These are phyloP conservation scores for Fomitopsis schrenkii DNA, from an alignment of 1,284 basidiomycete genomes.

Conservation along the genomic window DNA sequence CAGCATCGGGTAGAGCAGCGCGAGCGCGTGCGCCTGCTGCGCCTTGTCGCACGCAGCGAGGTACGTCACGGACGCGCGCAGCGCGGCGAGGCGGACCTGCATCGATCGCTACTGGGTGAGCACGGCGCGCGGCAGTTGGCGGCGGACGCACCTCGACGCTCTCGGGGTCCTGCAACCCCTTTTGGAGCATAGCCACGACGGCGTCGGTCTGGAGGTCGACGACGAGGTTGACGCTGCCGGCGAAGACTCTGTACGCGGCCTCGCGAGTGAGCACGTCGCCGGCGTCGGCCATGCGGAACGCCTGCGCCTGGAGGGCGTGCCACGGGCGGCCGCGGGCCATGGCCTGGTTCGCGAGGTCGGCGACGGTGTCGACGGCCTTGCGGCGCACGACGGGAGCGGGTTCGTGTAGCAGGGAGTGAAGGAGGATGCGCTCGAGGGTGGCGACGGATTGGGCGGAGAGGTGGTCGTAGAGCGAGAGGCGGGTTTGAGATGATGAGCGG, in stretches of 20 bases:
- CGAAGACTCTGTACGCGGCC: constrained; percentile 61
- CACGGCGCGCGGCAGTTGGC: background rate
- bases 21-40: constrained; percentile 53
- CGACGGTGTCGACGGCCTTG: constrained; percentile 69
- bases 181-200: constrained; percentile 57
- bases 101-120: background rate
- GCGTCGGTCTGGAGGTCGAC: constrained; percentile 68
- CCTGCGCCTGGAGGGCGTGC: constrained; percentile 70
- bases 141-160: constrained; percentile 50
- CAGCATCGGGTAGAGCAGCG: constrained; percentile 63
- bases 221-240: constrained; percentile 65
- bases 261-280: constrained; percentile 42
- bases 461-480: constrained; percentile 62
- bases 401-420: constrained; percentile 64
- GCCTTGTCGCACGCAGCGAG: constrained; percentile 50
- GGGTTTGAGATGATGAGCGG: constrained; percentile 38
- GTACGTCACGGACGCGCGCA: constrained; percentile 62
- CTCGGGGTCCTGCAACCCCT: constrained; percentile 59
- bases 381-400: constrained; percentile 50
- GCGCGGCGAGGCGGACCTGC: constrained; percentile 56
- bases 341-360: constrained; percentile 67
- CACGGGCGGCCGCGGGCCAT: constrained; percentile 72
- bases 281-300: constrained; percentile 58
- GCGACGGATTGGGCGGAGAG: constrained; percentile 60
- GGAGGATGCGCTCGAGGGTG: constrained; percentile 65